phyloP scores from a whole-genome alignment of 1,139 yeast genomes.

The Arxiozyma slooffiae region DNA sequence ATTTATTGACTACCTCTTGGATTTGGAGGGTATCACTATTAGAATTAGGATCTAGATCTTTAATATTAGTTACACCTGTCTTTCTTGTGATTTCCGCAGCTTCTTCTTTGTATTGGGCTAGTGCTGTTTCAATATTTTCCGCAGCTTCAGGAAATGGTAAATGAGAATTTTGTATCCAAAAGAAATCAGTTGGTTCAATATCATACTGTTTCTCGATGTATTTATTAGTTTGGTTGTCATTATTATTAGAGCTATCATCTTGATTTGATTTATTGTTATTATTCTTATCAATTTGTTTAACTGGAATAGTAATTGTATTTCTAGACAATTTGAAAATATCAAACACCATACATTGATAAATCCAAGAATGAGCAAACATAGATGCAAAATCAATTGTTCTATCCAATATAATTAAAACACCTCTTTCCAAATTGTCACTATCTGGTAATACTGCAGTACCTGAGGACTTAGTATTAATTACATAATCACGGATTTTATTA shows the following conservation, averaged over 20 bases:
- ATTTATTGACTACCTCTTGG: constrained; percentile 80
- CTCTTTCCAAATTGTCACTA: constrained; percentile 39
- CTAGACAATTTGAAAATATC: constrained; percentile 78
- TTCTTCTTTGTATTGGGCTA: constrained; percentile 71
- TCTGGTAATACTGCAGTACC: constrained; percentile 23
- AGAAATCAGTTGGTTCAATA: constrained; percentile 84
- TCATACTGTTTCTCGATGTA: constrained; percentile 45
- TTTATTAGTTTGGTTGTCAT: constrained; percentile 7
- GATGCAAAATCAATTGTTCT: constrained; percentile 83
- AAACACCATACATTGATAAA: constrained; percentile 90
- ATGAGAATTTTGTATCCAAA: constrained; percentile 77
- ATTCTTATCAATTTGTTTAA: constrained; percentile 29
- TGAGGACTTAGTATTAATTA: constrained; percentile 51
- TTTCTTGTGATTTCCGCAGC: constrained; percentile 76
- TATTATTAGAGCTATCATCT: not conserved
- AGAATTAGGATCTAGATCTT: constrained; percentile 61
- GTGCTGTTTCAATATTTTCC: constrained; percentile 81
- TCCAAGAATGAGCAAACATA: constrained; percentile 96
- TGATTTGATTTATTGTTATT: constrained; percentile 24
- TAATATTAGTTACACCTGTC: constrained; percentile 60
- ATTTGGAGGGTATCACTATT: constrained; percentile 64
- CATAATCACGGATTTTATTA: constrained; percentile 70
- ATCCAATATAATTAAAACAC: constrained; percentile 74
- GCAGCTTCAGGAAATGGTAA: constrained; percentile 97
- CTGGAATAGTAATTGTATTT: constrained; percentile 58